Evolutionary conservation across 192 early-diverging fungal genomes (phyloP), one percentile per base, ranked within the genome.

Genomic region (Gorgonomyces haynaldii): DNA sequence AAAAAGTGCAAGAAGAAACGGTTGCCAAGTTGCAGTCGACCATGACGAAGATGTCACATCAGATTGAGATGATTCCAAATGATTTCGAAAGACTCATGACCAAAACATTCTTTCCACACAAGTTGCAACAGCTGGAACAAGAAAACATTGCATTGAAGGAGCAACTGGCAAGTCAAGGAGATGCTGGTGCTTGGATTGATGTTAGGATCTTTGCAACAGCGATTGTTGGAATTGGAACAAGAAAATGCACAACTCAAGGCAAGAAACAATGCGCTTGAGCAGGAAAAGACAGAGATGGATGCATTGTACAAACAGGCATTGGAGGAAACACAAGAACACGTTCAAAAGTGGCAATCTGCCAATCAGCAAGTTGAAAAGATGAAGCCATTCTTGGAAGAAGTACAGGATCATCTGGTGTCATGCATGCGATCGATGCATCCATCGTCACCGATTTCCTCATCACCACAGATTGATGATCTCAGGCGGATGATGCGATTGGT

Each of bases 21-120:
- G 61, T 72, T 12, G 57, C 65, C 0, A 72, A 72, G 38, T 54
- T 72, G 2, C 61, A 60, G 26, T 59, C 65, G 8, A 67, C 70
- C 7, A 65, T 72, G 52, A 40, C 60, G 21, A 72, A 64, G 47
- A 67, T 72, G 65, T 35, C 53, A 10, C 45, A 46, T 22, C 65
- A 72, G 40, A 37, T 72, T 10, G 65, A 72, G 28, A 31, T 36
- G 4, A 58, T 62, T 27, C 4, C 37, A 1, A n/a, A 31, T 10
- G 70, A 72, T 16, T 72, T 72, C 55, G 70, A 72, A 25, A 35
- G 52, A 37, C 40, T 62, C 15, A 4, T 72, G 20, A 27, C 34
- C 5, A 51, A 54, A 38, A 38, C 59, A 0, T 53, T 46, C 8
- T 42, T 64, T n/a, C 43, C 57, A 0, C 61, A 65, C 17, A 43